Percentiles rank a stretch among this genome's conserved stretches.
phyloP scores from a whole-genome alignment of 1,139 yeast species.

The Hansenula anomala region DNA sequence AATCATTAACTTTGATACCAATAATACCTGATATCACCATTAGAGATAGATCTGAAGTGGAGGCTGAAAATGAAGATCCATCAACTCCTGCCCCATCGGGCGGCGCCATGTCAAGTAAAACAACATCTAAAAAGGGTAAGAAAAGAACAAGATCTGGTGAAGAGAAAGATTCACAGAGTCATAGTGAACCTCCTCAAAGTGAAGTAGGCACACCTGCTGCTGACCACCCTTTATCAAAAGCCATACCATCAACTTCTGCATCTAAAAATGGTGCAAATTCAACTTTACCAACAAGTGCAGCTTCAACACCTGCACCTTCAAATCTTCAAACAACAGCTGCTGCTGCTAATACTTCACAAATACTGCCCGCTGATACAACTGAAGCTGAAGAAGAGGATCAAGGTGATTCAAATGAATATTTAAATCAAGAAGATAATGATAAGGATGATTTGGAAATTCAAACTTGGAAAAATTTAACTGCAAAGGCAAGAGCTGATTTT shows the following conservation, averaged over 20 bases:
- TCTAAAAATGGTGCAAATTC: neutral
- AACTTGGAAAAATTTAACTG: slow-evolving; percentile 78
- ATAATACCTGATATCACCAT: slow-evolving; percentile 84
- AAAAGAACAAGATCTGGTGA: slow-evolving; percentile 28
- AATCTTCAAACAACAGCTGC: neutral
- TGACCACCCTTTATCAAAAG: neutral
- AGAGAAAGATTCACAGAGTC: no score
- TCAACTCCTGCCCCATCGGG: slow-evolving; percentile 19
- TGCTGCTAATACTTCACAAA: neutral
- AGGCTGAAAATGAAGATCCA: slow-evolving; percentile 64
- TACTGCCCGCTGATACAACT: slow-evolving; percentile 12
- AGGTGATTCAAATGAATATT: slow-evolving; percentile 24
- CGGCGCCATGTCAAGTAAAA: slow-evolving; percentile 16
- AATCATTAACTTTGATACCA: slow-evolving; percentile 70
- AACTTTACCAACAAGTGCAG: slow-evolving; percentile 1
- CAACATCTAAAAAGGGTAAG: slow-evolving; percentile 25
- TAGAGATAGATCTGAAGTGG: slow-evolving; percentile 79
- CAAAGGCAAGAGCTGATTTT: slow-evolving; percentile 72
- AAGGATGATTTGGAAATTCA: slow-evolving; percentile 67
- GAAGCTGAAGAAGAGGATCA: slow-evolving; percentile 28
- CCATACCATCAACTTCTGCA: slow-evolving; percentile 1
- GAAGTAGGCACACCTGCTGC: slow-evolving; percentile 7
- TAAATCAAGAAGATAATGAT: slow-evolving; percentile 42
- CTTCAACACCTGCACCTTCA: slow-evolving; percentile 6
- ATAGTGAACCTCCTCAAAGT: no score